These are phyloP conservation scores for Xylariales sp. DNA, from an alignment of 2,329 filamentous ascomycete genomes.

Conservation along the genomic window DNA sequence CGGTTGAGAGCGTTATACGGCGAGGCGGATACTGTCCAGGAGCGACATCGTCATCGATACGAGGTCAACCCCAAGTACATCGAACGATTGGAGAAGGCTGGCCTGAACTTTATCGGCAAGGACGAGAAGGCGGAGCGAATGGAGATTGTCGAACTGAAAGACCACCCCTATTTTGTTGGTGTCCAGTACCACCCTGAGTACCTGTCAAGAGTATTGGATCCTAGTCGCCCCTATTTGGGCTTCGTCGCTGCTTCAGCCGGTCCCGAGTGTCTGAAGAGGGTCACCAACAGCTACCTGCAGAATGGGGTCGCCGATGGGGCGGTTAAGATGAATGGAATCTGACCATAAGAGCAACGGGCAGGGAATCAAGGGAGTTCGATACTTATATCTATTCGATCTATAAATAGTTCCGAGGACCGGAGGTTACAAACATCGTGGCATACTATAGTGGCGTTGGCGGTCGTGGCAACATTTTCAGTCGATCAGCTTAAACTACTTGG, in stretches of 20 bases:
- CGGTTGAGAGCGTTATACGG: slow-evolving; percentile 73
- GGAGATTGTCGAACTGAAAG: slow-evolving; percentile 77
- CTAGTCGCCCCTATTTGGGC: background rate
- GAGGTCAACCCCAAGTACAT: slow-evolving; percentile 83
- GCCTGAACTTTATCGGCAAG: slow-evolving; percentile 73
- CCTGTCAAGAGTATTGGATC: background rate
- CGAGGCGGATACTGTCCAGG: slow-evolving; percentile 48
- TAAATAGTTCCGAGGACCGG: too few species aligned
- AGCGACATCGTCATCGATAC: slow-evolving; percentile 85
- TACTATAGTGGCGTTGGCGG: too few species aligned
- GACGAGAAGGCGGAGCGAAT: slow-evolving; percentile 74
- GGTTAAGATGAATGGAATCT: background rate
- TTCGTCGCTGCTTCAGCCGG: background rate
- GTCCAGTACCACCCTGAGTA: background rate
- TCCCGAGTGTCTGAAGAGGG: background rate
- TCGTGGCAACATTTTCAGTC: too few species aligned
- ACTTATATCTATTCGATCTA: too few species aligned
- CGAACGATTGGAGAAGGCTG: slow-evolving; percentile 60
- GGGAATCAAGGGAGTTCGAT: too few species aligned
- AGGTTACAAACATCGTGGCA: too few species aligned
- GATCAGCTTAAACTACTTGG: too few species aligned
- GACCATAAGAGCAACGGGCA: too few species aligned
- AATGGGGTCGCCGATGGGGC: too few species aligned
- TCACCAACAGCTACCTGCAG: background rate
- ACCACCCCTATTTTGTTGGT: slow-evolving; percentile 77